Base-by-base conservation (phyloP, 805 yeast genomes). In the Sugiyamaella qingdaonensis region DNA sequence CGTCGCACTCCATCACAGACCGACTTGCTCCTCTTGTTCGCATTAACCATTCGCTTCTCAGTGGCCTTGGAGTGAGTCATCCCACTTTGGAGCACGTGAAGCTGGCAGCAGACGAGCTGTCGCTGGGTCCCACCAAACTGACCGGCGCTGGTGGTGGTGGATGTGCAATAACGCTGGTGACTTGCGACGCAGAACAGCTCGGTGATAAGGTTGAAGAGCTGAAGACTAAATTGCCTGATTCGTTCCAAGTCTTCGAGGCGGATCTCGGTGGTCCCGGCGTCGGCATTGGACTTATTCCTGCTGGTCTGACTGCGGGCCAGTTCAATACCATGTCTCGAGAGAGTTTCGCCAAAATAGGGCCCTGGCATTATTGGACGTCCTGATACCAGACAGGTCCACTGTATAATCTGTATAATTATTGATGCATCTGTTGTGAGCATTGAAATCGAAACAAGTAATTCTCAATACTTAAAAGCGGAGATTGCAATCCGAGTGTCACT, bases 101-200 rank as follows among this genome's bases (percentile, higher is more conserved):
- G 62, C 70, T 79, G 18, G 72, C 81, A n/a, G 78, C 88, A 21
- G 91, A 86, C 63, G 77, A 75, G 48, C 62, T 80, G 53, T 66
- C 73, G 2, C 68, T 94, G 14, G 99, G 99, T 7, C 82, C 86
- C 54, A 92, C 99, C 0, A 94, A 94, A 68, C 77, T 94, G 51
- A 94, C 99, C 0, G 99, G 99, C 41, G 99, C 99, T 0, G 99
- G 99, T 34, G 99, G 99, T 18, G 99, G 99, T 48, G 99, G 99
- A 1, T 94, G 99, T 74, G 96, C 98, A 10, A 85, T 94, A 52
- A 94, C 98, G 0, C 70, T 94, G 36, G 74, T 91, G 13, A 60
- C 61, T 14, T 74, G 72, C 2, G 70, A 67, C 1, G 65, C 60
- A 1, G 48, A 44, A 2, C 37, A 42, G 31, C 33, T 55, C 35